phyloP scores from a whole-genome alignment of 2,329 filamentous ascomycete species.

The Chalaropsis thielavioides region DNA sequence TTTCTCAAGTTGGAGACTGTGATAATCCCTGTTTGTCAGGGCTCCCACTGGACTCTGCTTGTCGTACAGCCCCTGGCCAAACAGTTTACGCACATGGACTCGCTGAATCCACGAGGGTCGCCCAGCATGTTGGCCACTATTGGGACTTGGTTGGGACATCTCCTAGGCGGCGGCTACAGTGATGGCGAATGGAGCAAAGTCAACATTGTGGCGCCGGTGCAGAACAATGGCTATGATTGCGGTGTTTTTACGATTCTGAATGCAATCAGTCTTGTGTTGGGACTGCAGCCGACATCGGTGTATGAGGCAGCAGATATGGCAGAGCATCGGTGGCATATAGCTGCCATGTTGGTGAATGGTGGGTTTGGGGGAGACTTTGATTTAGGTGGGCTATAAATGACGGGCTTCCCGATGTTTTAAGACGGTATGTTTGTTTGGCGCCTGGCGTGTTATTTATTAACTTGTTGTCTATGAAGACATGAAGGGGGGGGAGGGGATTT shows the following conservation, averaged over 20 bases:
- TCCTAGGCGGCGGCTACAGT: conserved; percentile 41
- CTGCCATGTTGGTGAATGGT: conserved; percentile 50
- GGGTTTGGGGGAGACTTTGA: conserved; percentile 49
- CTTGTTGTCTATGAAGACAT: background rate
- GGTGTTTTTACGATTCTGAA: conserved; percentile 68
- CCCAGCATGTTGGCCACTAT: conserved; percentile 29
- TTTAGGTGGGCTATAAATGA: conserved; percentile 27
- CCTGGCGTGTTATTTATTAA: background rate
- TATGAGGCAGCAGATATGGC: conserved; percentile 42
- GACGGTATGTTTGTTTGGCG: background rate
- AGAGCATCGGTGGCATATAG: conserved; percentile 46
- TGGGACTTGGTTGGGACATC: conserved; percentile 41
- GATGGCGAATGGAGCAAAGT: conserved; percentile 45
- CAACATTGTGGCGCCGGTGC: conserved; percentile 36
- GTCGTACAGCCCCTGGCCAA: conserved; percentile 47
- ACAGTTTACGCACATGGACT: conserved; percentile 56
- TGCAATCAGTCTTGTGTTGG: conserved; percentile 45
- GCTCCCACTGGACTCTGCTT: conserved; percentile 56
- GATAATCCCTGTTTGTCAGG: conserved; percentile 53
- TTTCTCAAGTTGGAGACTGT: conserved; percentile 52
- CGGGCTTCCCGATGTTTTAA: background rate
- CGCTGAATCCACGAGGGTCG: conserved; percentile 34
- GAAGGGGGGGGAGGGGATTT: background rate
- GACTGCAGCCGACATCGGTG: conserved; percentile 34
- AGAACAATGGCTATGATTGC: conserved; percentile 58